Conservation (phyloP, 164 flowering plant genomes). For the Aristolochia contorta region DNA sequence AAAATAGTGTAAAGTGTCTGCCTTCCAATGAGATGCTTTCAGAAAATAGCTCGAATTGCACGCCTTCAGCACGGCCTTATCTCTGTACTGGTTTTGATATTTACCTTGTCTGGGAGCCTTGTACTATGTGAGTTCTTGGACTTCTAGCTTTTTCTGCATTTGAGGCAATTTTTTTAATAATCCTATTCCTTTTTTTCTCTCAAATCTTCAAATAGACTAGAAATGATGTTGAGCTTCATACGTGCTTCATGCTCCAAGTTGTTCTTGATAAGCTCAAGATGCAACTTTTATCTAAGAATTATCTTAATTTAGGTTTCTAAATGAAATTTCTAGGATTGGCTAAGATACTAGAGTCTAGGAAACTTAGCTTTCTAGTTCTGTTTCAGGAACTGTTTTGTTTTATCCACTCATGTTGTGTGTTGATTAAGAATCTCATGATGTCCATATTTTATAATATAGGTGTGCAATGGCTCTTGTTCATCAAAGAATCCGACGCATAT, state of each 20-base stretch:
- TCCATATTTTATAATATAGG: slow-evolving; percentile 28
- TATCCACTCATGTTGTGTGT: background rate
- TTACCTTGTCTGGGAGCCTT: slow-evolving; percentile 91
- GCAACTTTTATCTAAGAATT: too few species aligned
- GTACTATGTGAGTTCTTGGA: slow-evolving; percentile 59
- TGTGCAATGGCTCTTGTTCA: slow-evolving; percentile 98
- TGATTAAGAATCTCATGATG: background rate
- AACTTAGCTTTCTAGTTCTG: too few species aligned
- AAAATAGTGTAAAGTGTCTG: slow-evolving; percentile 11
- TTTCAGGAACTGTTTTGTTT: background rate
- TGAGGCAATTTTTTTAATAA: background rate
- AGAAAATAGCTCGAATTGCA: slow-evolving; percentile 12
- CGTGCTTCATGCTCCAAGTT: too few species aligned
- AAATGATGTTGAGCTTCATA: too few species aligned
- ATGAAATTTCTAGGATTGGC: too few species aligned
- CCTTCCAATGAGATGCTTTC: slow-evolving; percentile 10
- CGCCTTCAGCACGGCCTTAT: slow-evolving; percentile 50
- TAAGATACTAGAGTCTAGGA: too few species aligned
- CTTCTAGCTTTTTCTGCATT: background rate
- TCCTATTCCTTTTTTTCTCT: too few species aligned
- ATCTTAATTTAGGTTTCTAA: too few species aligned
- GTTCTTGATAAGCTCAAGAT: too few species aligned
- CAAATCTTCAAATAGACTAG: too few species aligned
- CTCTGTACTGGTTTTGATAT: slow-evolving; percentile 89
- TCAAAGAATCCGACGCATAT: slow-evolving; percentile 76